These are phyloP conservation scores for Staphylotrichum tortipilum DNA, from an alignment of 495 filamentous ascomycete species.

Conservation along the genomic window DNA sequence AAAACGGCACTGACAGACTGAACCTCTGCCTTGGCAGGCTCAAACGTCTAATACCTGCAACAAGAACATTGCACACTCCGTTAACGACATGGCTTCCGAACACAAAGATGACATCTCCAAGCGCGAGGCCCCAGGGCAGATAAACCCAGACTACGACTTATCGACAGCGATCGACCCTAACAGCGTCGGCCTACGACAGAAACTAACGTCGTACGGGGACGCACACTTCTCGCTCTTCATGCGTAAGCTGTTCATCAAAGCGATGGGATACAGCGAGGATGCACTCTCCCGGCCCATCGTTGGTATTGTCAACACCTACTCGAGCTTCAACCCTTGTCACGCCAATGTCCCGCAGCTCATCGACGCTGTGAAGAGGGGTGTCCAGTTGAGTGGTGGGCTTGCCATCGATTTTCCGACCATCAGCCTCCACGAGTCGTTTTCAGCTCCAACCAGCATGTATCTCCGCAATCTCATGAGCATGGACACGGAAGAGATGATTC, in stretches of 20 bases:
- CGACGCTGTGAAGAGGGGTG: conserved; percentile 54
- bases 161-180: conserved; percentile 36
- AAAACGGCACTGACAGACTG: too few relatives aligned
- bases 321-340: conserved; percentile 60
- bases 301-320: conserved; percentile 59
- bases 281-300: conserved; percentile 56
- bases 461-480: conserved; percentile 61
- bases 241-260: conserved; percentile 63
- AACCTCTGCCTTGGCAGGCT: too few relatives aligned
- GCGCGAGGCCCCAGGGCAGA: not conserved
- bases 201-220: conserved; percentile 59
- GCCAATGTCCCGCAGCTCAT: conserved; percentile 59
- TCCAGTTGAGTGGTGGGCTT: conserved; percentile 52
- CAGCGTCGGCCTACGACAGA: conserved; percentile 46
- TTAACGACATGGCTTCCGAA: not conserved
- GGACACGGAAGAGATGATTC: conserved; percentile 66
- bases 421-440: conserved; percentile 55
- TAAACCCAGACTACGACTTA: conserved; percentile 46
- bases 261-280: conserved; percentile 58
- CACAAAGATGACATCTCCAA: not conserved
- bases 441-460: conserved; percentile 60
- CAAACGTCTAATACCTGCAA: too few relatives aligned
- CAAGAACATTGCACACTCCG: not conserved
- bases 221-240: conserved; percentile 62
- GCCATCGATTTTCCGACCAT: conserved; percentile 62